Percentiles rank a stretch among this genome's conserved stretches.
Conservation (phyloP, 163 green algal genomes). For the Chlamydomonas reinhardtii region DNA sequence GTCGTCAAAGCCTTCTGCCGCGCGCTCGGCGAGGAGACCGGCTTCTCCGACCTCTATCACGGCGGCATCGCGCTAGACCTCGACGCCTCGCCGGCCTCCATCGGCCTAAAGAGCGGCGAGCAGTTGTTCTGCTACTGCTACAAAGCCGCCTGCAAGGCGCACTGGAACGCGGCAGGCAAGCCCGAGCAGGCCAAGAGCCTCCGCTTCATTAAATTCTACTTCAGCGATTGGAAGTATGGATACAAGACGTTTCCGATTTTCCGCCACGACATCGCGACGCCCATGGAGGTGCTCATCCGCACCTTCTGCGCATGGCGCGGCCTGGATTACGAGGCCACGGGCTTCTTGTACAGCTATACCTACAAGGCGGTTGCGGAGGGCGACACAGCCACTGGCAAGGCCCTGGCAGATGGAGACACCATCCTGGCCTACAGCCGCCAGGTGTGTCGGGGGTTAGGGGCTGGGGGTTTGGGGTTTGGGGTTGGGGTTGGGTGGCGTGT, state of each 20-base stretch:
- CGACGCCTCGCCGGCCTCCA: slow-evolving; percentile 42
- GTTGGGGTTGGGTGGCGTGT: no score
- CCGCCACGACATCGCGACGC: slow-evolving; percentile 55
- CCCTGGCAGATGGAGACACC: slow-evolving; percentile 54
- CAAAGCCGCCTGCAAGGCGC: slow-evolving; percentile 37
- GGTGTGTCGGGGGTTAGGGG: background rate
- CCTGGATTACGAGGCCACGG: slow-evolving; percentile 46
- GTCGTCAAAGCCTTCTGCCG: slow-evolving; percentile 46
- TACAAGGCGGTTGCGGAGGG: slow-evolving; percentile 52
- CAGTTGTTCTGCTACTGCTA: slow-evolving; percentile 54
- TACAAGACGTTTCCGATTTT: slow-evolving; percentile 58
- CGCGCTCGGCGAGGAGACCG: slow-evolving; percentile 34
- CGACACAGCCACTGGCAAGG: slow-evolving; percentile 47
- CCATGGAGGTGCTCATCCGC: slow-evolving; percentile 48
- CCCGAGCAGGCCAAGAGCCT: slow-evolving; percentile 34
- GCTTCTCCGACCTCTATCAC: slow-evolving; percentile 49
- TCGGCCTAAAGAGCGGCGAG: slow-evolving; percentile 36
- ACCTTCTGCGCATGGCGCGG: slow-evolving; percentile 59
- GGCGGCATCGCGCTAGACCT: slow-evolving; percentile 45
- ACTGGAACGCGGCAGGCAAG: slow-evolving; percentile 23
- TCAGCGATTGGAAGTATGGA: slow-evolving; percentile 46
- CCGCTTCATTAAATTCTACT: slow-evolving; percentile 52
- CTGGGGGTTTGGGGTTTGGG: no score
- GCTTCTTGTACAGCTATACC: slow-evolving; percentile 62
- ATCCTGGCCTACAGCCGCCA: slow-evolving; percentile 59